Evolutionary conservation across 2,329 filamentous ascomycete genomes (phyloP).

Genomic region (Phaeosphaeriaceae sp.): DNA sequence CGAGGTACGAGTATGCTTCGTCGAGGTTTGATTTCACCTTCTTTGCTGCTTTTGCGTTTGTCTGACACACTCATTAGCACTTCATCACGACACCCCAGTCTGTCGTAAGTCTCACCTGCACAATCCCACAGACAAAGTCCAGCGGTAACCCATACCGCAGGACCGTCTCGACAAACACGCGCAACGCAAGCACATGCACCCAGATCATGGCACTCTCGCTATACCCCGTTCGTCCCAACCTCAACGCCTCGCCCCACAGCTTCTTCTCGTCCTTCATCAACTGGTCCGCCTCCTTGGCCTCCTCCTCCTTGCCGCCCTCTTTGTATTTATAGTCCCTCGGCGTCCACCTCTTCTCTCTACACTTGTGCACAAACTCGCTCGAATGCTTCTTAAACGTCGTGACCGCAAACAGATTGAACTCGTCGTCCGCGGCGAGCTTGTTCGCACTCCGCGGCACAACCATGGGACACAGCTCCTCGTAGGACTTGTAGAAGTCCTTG

Average conservation of each 20-base stretch:
- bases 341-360: slow-evolving; percentile 91
- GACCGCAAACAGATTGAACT: slow-evolving; percentile 87
- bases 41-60: slow-evolving; percentile 79
- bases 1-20: slow-evolving; percentile 86
- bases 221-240: slow-evolving; percentile 89
- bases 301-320: slow-evolving; percentile 87
- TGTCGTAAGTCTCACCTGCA: slow-evolving; percentile 71
- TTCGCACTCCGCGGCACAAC: slow-evolving; percentile 89
- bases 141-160: slow-evolving; percentile 91
- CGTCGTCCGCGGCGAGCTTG: slow-evolving; percentile 83
- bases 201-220: slow-evolving; percentile 96
- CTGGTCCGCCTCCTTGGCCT: slow-evolving; percentile 84
- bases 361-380: slow-evolving; percentile 88
- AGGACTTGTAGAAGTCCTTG: slow-evolving; percentile 88
- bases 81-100: not conserved
- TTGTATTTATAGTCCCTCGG: slow-evolving; percentile 94
- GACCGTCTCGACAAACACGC: slow-evolving; percentile 98
- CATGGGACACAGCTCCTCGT: slow-evolving; percentile 89
- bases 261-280: slow-evolving; percentile 87
- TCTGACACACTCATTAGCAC: slow-evolving; percentile 59
- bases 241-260: slow-evolving; percentile 89
- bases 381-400: slow-evolving; percentile 93
- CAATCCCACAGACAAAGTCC: slow-evolving; percentile 83
- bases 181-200: slow-evolving; percentile 87
- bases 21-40: slow-evolving; percentile 76